phyloP scores from a whole-genome alignment of 2,329 filamentous ascomycete species.

The Paramyrothecium sp. region DNA sequence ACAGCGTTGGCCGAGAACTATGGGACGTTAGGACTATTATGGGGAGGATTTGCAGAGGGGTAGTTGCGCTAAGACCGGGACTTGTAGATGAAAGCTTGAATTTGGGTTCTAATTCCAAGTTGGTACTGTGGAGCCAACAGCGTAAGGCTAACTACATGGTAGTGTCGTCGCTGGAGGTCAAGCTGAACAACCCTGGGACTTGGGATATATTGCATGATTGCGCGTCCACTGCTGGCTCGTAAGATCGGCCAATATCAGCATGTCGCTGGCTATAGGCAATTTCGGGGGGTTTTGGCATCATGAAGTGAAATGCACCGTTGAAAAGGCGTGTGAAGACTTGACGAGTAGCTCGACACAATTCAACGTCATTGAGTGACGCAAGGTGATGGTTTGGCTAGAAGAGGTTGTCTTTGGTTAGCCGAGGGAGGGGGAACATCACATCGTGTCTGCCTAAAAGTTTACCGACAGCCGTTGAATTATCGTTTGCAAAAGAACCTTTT shows the following conservation, averaged over 20 bases:
- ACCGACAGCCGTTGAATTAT: not conserved
- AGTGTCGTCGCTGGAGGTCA: no score
- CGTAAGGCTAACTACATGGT: not conserved
- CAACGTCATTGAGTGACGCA: not conserved
- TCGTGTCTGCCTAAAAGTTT: not conserved
- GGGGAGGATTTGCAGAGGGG: not conserved
- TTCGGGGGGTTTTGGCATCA: no score
- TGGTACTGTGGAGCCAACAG: not conserved
- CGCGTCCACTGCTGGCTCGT: no score
- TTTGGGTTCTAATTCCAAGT: not conserved
- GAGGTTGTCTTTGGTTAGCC: not conserved
- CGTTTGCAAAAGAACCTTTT: not conserved
- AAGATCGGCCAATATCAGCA: no score
- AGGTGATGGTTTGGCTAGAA: not conserved
- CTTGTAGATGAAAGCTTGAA: not conserved
- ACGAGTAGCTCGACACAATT: not conserved
- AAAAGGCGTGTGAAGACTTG: no score
- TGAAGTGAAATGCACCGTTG: no score
- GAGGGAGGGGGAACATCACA: not conserved
- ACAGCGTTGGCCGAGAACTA: no score
- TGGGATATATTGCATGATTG: no score
- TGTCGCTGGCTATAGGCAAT: no score
- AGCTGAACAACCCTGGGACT: no score
- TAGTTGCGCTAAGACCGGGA: not conserved
- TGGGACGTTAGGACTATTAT: no score